phyloP scores from a whole-genome alignment of 805 yeast species.

The Candida railenensis region DNA sequence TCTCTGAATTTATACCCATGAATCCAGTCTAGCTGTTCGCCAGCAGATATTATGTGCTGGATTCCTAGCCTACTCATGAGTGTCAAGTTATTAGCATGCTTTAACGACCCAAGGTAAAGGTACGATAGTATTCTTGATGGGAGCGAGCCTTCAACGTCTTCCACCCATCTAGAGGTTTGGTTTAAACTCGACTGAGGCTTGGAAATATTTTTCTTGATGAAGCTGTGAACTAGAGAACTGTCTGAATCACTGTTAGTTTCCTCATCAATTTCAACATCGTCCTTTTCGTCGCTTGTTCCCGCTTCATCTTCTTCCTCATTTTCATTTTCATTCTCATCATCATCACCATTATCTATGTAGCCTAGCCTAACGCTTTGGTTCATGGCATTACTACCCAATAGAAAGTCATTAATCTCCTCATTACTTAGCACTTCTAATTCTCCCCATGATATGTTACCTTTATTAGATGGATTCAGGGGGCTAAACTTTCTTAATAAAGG shows the following conservation, averaged over 20 bases:
- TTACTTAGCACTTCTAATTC: slow-evolving; percentile 26
- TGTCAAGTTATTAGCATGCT: slow-evolving; percentile 73
- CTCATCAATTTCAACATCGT: background rate
- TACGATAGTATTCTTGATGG: slow-evolving; percentile 86
- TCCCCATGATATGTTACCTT: slow-evolving; percentile 24
- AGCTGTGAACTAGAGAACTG: background rate
- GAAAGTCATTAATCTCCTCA: slow-evolving; percentile 33
- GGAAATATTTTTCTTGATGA: background rate
- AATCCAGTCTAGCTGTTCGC: slow-evolving; percentile 74
- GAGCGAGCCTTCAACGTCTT: slow-evolving; percentile 58
- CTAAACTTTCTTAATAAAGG: slow-evolving; percentile 58
- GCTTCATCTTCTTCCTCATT: slow-evolving; percentile 11
- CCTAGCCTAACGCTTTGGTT: slow-evolving; percentile 21
- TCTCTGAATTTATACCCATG: slow-evolving; percentile 27
- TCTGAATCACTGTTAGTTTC: background rate
- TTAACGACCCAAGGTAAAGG: slow-evolving; percentile 78
- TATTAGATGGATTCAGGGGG: slow-evolving; percentile 34
- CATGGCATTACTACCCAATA: slow-evolving; percentile 19
- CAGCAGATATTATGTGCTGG: slow-evolving; percentile 77
- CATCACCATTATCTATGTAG: slow-evolving; percentile 24
- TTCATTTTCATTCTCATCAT: slow-evolving; percentile 14
- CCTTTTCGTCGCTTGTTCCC: background rate
- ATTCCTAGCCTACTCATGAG: slow-evolving; percentile 67
- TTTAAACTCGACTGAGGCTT: background rate
- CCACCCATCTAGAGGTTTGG: slow-evolving; percentile 29